Evolutionary conservation across 306 rosid species (phyloP).

Genomic region (Vigna reflexopilosa): DNA sequence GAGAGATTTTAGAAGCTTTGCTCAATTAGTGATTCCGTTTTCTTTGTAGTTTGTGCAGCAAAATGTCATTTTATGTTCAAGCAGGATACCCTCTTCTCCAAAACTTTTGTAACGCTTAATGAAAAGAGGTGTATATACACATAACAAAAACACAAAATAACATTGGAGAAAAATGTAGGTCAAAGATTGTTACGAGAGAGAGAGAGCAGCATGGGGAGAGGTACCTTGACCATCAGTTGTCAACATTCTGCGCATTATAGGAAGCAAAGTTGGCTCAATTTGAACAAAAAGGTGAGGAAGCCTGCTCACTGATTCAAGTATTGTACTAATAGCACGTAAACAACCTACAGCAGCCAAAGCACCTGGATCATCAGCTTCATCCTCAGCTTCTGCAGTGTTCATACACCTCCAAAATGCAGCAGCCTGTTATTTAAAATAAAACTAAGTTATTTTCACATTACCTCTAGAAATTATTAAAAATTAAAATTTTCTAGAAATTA

Average conservation of each 20-base stretch:
- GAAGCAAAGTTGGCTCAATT: conserved; percentile 91
- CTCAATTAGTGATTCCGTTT: background rate
- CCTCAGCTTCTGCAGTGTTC: conserved; percentile 88
- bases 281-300: conserved; percentile 84
- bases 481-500: background rate
- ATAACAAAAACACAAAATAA: background rate
- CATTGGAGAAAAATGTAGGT: background rate
- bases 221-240: conserved; percentile 95
- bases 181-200: background rate
- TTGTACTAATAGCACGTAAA: conserved; percentile 93
- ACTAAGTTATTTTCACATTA: background rate
- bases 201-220: background rate
- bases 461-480: conserved; percentile 9
- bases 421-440: conserved; percentile 55
- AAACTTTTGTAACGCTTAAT: background rate
- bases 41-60: background rate
- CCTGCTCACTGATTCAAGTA: conserved; percentile 97
- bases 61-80: background rate
- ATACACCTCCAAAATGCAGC: conserved; percentile 98
- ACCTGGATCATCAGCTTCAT: conserved; percentile 90
- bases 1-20: background rate
- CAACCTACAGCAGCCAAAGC: conserved; percentile 98
- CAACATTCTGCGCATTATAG: conserved; percentile 91
- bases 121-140: background rate
- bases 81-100: background rate